Percentiles rank a stretch among this genome's conserved stretches.
Evolutionary conservation across 2,329 filamentous ascomycete genomes (phyloP).

Genomic region (Diaporthe destruens): DNA sequence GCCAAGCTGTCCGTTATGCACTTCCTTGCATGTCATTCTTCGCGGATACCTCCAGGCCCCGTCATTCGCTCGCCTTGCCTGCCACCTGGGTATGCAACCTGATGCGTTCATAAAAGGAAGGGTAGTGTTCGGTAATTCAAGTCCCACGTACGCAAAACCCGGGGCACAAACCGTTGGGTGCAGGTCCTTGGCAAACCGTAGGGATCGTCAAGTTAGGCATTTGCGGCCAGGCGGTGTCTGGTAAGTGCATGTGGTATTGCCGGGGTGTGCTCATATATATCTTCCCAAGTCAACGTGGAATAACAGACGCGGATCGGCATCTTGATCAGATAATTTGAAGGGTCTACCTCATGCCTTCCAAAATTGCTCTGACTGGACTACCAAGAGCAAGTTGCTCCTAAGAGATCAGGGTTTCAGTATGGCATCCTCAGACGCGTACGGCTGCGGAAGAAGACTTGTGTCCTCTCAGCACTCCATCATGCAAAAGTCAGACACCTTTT

Average conservation of each 20-base stretch:
- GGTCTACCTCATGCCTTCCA: background rate
- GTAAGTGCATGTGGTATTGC: background rate
- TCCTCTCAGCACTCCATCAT: background rate
- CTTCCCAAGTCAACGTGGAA: background rate
- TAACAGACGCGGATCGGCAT: background rate
- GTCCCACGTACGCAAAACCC: background rate
- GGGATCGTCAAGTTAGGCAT: background rate
- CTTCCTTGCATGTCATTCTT: background rate
- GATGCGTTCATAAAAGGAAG: too few relatives aligned
- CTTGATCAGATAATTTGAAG: background rate
- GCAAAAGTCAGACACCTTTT: background rate
- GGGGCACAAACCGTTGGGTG: background rate
- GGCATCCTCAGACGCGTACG: background rate
- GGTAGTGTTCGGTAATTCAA: background rate
- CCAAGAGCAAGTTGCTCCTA: background rate
- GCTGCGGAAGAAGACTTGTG: background rate
- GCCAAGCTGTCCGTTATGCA: constrained; percentile 11
- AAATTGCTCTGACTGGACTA: background rate
- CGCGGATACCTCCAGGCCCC: background rate
- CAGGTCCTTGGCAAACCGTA: background rate
- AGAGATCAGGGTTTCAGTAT: background rate
- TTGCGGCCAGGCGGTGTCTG: background rate
- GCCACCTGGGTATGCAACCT: too few relatives aligned
- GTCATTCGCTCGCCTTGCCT: background rate
- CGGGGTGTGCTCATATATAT: background rate